Evolutionary conservation across 2,329 filamentous ascomycete species (phyloP), one percentile per base, ranked within the genome.

Genomic region (Fusarium dimerum): DNA sequence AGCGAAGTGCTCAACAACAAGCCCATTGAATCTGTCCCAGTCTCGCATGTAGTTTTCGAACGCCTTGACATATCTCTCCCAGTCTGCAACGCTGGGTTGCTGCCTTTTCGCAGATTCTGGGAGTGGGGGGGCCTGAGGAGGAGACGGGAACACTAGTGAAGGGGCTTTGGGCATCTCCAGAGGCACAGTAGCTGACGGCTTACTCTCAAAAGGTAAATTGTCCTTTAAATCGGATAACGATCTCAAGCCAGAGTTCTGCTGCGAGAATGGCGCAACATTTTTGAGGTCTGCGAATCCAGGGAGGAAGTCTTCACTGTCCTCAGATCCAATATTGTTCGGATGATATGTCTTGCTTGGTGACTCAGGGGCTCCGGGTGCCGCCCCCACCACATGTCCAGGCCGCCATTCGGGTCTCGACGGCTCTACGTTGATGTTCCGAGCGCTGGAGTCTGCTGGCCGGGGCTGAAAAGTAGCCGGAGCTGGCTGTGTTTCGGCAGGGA

Each of bases 401-500:
- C 82, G 73, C 83, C 83, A 86, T 52, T 85, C 82, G 5, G 79
- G 79, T 40, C 82, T 75, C 3, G 80, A 78, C 0, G 83, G 83
- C 60, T 85, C 83, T 12, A 84, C 78, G 2, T 76, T 76, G 38
- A 85, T 83, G 38, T 79, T 82, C 30, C 83, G 76, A 17, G 76
- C 75, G 34, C 40, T 62, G 48, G 56, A 66, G 26, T 55, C 53
- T 34, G 36, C 32, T 15, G 17, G 34, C 16, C 45, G 57, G 2
- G 45, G 32, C 18, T 10, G n/a, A 10, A 42, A 44, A 1, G 29
- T 39, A 10, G 15, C 18, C 16, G 46, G 48, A 9, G 16, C 3
- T 6, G 50, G 26, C 18, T 48, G 57, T 10, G n/a, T 4, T 12
- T 10, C 39, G 11, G 32, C 3, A 11, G 32, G 10, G 32, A 15